Percentiles rank a stretch among this genome's conserved stretches.
Conservation (phyloP, 164 flowering plant species). For the Protea cynaroides region DNA sequence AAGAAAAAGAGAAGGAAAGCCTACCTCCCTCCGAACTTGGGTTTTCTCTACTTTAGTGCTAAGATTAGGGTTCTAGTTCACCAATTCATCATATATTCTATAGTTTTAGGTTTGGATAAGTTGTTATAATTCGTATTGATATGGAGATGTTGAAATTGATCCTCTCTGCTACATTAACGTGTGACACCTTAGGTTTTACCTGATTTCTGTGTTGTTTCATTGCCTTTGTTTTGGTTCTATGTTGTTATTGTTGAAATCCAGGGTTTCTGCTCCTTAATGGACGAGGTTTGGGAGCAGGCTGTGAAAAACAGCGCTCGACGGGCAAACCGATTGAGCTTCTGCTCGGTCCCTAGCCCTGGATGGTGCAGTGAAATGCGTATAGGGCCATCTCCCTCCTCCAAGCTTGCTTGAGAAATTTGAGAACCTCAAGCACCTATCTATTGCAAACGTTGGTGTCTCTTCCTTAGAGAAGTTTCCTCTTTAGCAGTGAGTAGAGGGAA, state of each 20-base stretch:
- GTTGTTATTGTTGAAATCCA: slow-evolving; percentile 15
- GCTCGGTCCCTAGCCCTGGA: slow-evolving; percentile 68
- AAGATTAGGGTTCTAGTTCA: too few relatives aligned
- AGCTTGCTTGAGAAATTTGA: slow-evolving; percentile 57
- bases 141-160: too few relatives aligned
- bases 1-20: too few relatives aligned
- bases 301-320: slow-evolving; percentile 86
- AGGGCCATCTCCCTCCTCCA: slow-evolving; percentile 73
- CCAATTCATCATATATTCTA: too few relatives aligned
- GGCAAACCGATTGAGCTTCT: slow-evolving; percentile 44
- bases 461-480: slow-evolving; percentile 81
- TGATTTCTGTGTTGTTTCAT: too few relatives aligned
- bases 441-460: slow-evolving; percentile 79
- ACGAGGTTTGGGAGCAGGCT: slow-evolving; percentile 93
- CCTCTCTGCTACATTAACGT: too few relatives aligned
- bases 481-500: too few relatives aligned
- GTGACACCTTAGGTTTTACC: too few relatives aligned
- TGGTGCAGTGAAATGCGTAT: slow-evolving; percentile 84
- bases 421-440: slow-evolving; percentile 70
- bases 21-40: too few relatives aligned
- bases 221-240: background rate
- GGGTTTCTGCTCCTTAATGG: slow-evolving; percentile 46
- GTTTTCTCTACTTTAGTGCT: too few relatives aligned
- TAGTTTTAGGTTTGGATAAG: too few relatives aligned
- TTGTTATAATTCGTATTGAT: too few relatives aligned